Conservation (phyloP, 495 filamentous ascomycete genomes). For the Parachaetomium inaequale region DNA sequence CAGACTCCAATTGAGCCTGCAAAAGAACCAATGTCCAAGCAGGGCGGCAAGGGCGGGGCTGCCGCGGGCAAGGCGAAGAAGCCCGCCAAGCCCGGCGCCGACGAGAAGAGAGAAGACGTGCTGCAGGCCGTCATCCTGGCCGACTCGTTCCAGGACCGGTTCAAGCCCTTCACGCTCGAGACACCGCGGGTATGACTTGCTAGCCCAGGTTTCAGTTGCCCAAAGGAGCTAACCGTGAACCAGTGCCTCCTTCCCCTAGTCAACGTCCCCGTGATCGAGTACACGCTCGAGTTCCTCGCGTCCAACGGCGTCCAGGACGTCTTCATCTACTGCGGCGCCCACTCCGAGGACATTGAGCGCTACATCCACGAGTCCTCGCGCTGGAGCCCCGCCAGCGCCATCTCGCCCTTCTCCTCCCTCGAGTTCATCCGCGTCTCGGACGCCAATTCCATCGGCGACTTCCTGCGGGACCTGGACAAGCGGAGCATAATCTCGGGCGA, state of each 20-base stretch:
- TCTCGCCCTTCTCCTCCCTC: slow-evolving; percentile 80
- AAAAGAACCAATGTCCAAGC: slow-evolving; percentile 43
- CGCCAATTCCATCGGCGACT: slow-evolving; percentile 81
- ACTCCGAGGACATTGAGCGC: slow-evolving; percentile 82
- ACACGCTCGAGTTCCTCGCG: slow-evolving; percentile 94
- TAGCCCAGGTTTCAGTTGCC: background rate
- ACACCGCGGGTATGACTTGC: slow-evolving; percentile 68
- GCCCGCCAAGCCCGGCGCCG: slow-evolving; percentile 44
- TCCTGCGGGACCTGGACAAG: slow-evolving; percentile 88
- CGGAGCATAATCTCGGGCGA: slow-evolving; percentile 82
- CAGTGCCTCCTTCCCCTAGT: slow-evolving; percentile 92
- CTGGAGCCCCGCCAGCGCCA: slow-evolving; percentile 44
- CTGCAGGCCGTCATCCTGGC: slow-evolving; percentile 89
- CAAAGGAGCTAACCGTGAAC: slow-evolving; percentile 8
- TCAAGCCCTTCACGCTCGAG: slow-evolving; percentile 84
- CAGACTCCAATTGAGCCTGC: background rate
- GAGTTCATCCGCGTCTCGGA: slow-evolving; percentile 84
- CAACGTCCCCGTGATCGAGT: slow-evolving; percentile 93
- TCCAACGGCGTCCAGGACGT: slow-evolving; percentile 89
- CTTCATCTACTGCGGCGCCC: slow-evolving; percentile 85
- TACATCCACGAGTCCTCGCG: slow-evolving; percentile 60
- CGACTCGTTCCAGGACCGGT: slow-evolving; percentile 90
- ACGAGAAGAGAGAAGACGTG: slow-evolving; percentile 74
- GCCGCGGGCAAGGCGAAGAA: slow-evolving; percentile 55
- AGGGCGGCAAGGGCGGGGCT: slow-evolving; percentile 41